Base-by-base conservation (phyloP, 2,329 filamentous ascomycete species). In the Chrysoporthe deuterocubensis region DNA sequence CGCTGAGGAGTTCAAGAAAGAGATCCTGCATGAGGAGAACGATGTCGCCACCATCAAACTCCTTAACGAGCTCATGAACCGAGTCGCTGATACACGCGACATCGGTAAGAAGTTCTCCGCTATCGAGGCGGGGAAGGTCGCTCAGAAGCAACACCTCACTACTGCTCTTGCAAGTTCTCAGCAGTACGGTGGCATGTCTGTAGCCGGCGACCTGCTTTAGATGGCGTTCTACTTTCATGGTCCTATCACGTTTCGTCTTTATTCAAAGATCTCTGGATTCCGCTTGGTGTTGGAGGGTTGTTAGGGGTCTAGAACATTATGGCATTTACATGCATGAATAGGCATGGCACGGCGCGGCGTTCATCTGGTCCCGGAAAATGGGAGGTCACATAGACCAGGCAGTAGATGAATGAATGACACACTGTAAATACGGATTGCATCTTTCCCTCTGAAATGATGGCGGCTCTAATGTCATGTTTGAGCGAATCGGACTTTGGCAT, bases 11-110 rank as follows among this genome's bases (percentile, higher is more conserved):
- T 92, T 95, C 75, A 83, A 89, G 40, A 83, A 86, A 44, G 91
- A 97, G 77, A 87, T 92, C 48, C 82, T 91, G 48, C 89, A 91
- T 64, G 92, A 97, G 80, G 85, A 90, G 69, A 96, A 96, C 74
- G 93, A 98, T 73, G 93, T 97, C 40, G 85, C 90, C 65, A 85
- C 97, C 2, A 86, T 96, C 62, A 87, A 88, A 4, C 82, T 98
- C 1, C 85, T 98, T 9, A 90, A 92, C 57, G 85, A 87, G 32
- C 85, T 97, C 42, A 90, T 94, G 71, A 87, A 91, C 70, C 92
- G 89, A 69, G 84, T 94, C 26, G 87, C 87, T 66, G 87, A 89
- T 44, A 89, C 92, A 34, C 87, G 91, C 65, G 90, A 93, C 60
- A 81, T 95, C 1, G 92, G 93, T 56, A 89, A 88, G 74, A 97